A percentile compares a stretch with the other conserved stretches of the same genome.
Conservation (phyloP, 1,139 yeast species). For the Geotrichum carabidarum region DNA sequence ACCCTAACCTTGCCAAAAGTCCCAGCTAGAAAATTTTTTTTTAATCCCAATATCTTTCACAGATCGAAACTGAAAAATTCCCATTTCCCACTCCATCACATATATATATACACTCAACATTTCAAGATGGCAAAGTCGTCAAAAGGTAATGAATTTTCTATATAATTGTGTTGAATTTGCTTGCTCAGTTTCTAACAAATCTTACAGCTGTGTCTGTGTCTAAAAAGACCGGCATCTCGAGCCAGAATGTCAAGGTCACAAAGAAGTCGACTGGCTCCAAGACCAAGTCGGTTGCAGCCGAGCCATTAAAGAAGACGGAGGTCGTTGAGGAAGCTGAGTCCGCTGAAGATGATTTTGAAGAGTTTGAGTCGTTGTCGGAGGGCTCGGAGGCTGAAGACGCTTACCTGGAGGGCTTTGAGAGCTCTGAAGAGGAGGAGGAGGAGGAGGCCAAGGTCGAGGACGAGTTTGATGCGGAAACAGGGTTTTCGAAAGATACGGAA, state of each 20-base stretch:
- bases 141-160: constrained; percentile 7
- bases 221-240: constrained; percentile 14
- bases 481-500: constrained; percentile 6
- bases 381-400: constrained; percentile 20
- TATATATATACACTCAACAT: neutral
- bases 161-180: no score
- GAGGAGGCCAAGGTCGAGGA: constrained; percentile 24
- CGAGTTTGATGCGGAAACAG: constrained; percentile 18
- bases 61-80: neutral
- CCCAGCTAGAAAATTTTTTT: neutral
- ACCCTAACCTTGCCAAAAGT: neutral
- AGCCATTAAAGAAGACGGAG: constrained; percentile 18
- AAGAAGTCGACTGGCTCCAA: constrained; percentile 17
- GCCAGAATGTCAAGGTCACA: constrained; percentile 18
- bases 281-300: constrained; percentile 10
- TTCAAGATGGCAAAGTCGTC: constrained; percentile 14
- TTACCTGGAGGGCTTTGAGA: constrained; percentile 21
- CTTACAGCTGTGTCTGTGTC: constrained; percentile 8
- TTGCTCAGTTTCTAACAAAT: no score
- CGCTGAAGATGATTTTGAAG: constrained; percentile 38
- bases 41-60: neutral
- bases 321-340: constrained; percentile 29
- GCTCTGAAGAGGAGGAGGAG: constrained; percentile 35
- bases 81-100: neutral
- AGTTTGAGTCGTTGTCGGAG: constrained; percentile 29